Percentiles rank a stretch among this genome's conserved stretches.
Evolutionary conservation across 2,329 filamentous ascomycete genomes (phyloP).

Genomic region (Phaeosphaeriaceae sp.): DNA sequence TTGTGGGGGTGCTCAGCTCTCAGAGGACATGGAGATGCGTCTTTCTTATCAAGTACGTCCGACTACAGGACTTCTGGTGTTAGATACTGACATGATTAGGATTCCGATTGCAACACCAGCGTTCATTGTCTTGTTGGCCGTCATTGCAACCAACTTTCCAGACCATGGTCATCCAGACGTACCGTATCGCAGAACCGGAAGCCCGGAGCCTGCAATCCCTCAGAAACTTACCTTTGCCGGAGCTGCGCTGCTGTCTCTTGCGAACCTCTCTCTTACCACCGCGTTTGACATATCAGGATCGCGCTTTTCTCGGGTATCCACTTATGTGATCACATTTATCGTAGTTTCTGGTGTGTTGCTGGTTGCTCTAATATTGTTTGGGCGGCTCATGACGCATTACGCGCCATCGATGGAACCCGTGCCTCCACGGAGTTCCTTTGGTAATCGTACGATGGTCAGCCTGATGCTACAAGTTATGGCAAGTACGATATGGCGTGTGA

Average conservation of each 20-base stretch:
- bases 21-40: constrained; percentile 17
- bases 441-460: constrained; percentile 9
- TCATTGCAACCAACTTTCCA: not conserved
- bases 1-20: constrained; percentile 15
- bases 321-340: not conserved
- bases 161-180: not conserved
- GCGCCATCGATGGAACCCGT: constrained; percentile 7
- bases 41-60: constrained; percentile 14
- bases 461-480: constrained; percentile 6
- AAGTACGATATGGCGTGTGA: not conserved
- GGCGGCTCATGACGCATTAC: constrained; percentile 3
- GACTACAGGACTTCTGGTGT: not conserved
- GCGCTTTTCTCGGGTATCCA: not conserved
- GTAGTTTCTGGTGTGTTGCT: not conserved
- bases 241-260: constrained; percentile 7
- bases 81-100: not conserved
- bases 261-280: constrained; percentile 7
- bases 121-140: not conserved
- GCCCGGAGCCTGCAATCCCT: not conserved
- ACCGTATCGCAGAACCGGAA: not conserved
- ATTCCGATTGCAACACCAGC: constrained; percentile 6
- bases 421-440: constrained; percentile 16
- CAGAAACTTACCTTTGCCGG: constrained; percentile 10
- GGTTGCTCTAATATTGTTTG: not conserved
- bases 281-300: constrained; percentile 15